Conservation (phyloP, 139 green algal species). For the Eudorina sp. region DNA sequence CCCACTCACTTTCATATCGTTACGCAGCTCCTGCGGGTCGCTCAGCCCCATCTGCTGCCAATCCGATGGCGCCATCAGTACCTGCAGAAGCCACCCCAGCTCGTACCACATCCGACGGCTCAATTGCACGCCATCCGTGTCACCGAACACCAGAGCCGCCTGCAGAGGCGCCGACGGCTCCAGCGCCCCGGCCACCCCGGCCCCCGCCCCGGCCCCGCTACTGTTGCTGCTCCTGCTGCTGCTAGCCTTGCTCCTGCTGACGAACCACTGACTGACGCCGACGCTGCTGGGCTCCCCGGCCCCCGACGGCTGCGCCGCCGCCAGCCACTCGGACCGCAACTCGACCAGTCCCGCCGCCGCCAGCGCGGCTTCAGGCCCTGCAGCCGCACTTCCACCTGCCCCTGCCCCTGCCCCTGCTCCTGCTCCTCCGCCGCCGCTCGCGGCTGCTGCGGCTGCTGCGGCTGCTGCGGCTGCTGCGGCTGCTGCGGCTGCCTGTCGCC, state of each 20-base stretch:
- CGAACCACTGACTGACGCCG: background rate
- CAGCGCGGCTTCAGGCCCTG: no score
- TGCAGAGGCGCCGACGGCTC: slow-evolving; percentile 19
- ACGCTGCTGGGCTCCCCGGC: background rate
- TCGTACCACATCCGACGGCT: no score
- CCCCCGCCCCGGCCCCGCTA: background rate
- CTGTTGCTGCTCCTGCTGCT: background rate
- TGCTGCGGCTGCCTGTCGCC: background rate
- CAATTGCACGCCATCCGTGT: background rate
- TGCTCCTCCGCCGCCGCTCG: background rate
- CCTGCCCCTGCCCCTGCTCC: background rate
- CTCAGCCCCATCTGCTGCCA: background rate
- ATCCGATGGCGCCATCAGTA: background rate
- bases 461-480: background rate
- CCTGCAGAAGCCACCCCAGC: background rate
- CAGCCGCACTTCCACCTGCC: background rate
- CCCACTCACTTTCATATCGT: background rate
- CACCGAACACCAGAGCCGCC: background rate
- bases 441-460: background rate
- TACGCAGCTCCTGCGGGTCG: background rate
- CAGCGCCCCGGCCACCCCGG: background rate
- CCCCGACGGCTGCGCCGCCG: background rate
- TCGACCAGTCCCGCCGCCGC: background rate
- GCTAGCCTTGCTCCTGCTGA: background rate
- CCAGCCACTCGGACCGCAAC: slow-evolving; percentile 3